These are phyloP conservation scores for Penicillium sp. DNA, from an alignment of 2,329 filamentous ascomycete genomes.

Conservation along the genomic window DNA sequence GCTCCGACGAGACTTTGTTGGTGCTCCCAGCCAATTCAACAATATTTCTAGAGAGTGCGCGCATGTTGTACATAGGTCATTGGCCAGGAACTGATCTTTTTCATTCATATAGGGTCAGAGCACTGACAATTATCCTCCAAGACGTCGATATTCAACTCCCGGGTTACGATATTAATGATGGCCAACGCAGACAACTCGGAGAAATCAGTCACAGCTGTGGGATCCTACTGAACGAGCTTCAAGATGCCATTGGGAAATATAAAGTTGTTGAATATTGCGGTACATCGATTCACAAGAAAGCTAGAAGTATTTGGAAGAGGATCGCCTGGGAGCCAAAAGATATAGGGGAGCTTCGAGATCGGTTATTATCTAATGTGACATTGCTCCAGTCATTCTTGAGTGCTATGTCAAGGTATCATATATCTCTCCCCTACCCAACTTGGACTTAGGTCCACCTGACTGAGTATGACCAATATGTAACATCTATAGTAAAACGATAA, in stretches of 20 bases:
- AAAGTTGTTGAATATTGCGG: background rate
- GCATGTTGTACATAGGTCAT: background rate
- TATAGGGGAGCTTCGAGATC: background rate
- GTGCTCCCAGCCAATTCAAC: background rate
- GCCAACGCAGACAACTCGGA: background rate
- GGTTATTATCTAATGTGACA: background rate
- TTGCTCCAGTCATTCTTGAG: background rate
- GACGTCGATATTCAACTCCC: background rate
- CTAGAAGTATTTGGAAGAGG: constrained; percentile 1
- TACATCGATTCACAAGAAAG: background rate
- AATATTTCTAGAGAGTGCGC: background rate
- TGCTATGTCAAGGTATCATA: background rate
- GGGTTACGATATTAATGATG: background rate
- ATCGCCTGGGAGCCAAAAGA: background rate
- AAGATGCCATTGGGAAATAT: background rate
- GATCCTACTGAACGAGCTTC: background rate
- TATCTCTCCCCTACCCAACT: background rate
- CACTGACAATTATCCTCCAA: background rate
- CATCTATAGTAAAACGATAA: background rate
- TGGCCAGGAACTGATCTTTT: background rate
- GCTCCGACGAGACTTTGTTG: constrained; percentile 1
- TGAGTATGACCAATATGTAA: background rate
- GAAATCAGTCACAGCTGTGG: background rate
- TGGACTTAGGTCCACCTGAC: background rate
- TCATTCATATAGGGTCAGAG: background rate